Base-by-base conservation (phyloP, 371 early-diverging fungal genomes). In the Syncephalastrum monosporum region DNA sequence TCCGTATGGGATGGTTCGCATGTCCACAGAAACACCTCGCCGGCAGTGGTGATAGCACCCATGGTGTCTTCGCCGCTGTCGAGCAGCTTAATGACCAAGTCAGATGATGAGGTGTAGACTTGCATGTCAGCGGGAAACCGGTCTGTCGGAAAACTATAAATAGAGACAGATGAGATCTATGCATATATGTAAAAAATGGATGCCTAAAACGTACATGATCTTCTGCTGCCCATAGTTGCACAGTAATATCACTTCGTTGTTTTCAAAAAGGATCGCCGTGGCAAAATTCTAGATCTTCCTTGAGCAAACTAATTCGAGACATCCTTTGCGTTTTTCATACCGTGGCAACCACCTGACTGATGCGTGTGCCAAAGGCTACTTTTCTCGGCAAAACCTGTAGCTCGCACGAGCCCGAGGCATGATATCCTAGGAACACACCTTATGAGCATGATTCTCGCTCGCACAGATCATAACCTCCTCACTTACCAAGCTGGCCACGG, bases 401-500 rank as follows among this genome's bases (percentile, higher is more conserved):
- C 27, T 48, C 15, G 14, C 76, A 74, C 42, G 72, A 70, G 4
- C 74, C 80, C 17, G 74, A 68, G n/a, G 73, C 71, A 55, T 78
- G 71, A 51, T 85, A 85, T 0, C 79, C 76, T 65, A 21, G 41
- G 43, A 60, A 23, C 19, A 21, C 1, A 21, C 21, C 21, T 21
- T 21, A 2, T 21, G 21, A 21, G 21, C 21, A 21, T 21, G 21
- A 21, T 21, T 21, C 21, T 21, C 21, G 21, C 21, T 21, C 21
- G 21, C 21, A 21, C 21, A 21, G 21, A 21, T 21, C 21, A 21
- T 21, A 21, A 0, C 21, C 21, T 21, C 21, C 15, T 44, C n/a
- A 0, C 55, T 55, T 60, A 70, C 88, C 90, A n/a, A 92, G 67
- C 58, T 92, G 93, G 0, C 93, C 93, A 51, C 79, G 74, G 60